Evolutionary conservation across 306 rosid species (phyloP), one percentile per base, ranked within the genome.

Genomic region (Quercus glauca): DNA sequence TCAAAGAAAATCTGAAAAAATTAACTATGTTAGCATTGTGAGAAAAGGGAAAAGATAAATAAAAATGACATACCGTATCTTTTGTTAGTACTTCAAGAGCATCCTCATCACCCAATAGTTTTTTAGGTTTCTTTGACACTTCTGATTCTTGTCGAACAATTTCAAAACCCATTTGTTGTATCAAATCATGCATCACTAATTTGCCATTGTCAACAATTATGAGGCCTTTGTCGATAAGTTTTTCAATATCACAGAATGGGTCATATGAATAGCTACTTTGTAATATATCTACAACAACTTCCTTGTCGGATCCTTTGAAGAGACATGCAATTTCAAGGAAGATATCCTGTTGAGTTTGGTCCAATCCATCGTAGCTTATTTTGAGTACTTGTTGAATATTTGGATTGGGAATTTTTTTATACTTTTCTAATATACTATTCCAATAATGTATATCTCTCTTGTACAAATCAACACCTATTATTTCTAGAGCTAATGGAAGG

Each of bases 261-360:
- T 41, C 49, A 21, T 20, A 29, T 5, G 72, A 79, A 0, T 29
- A 57, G 35, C 78, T 57, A 14, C 43, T 71, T 3, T 79, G 69
- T 1, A 84, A 41, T 70, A 78, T 28, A n/a, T 73, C 41, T 4
- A 69, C 73, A 1, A 82, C 81, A n/a, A 28, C 35, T 0, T 52
- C 55, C 77, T 14, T 6, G 4, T 6, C 3, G 29, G 11, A 3
- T 2, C 90, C 88, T 15, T 73, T 76, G 12, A 87, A 82, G 68
- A 82, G 77, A 56, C 86, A 79, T 45, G 88, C 90, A 57, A 84
- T 76, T 3, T 84, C 80, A 21, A 87, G 87, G 56, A 84, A 81
- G 31, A 81, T 82, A 41, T 78, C 76, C 0, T 69, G 73, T 17
- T 59, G 59, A 6, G 9, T 29, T 1, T 63, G 71, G 10, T 81